A percentile compares a stretch with the other conserved stretches of the same genome.
Conservation (phyloP, 75 land plant genomes). For the Selaginella moellendorffii region DNA sequence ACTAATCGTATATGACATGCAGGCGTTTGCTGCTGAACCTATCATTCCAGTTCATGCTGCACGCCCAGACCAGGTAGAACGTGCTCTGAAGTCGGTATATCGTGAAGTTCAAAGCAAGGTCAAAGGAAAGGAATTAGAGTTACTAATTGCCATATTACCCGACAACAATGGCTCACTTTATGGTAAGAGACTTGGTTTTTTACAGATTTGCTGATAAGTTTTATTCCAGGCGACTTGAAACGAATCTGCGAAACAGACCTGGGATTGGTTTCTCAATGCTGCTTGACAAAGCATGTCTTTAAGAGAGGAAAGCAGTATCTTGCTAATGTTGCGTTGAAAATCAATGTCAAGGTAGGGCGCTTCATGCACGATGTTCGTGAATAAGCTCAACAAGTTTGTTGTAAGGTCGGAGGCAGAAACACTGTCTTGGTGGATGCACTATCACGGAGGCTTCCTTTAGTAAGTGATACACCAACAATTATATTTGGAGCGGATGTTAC, state of each 20-base stretch:
- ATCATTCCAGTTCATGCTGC: conserved; percentile 4
- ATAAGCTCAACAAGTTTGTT: no score
- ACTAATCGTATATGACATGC: neutral
- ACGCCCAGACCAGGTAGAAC: conserved; percentile 4
- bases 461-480: conserved; percentile 3
- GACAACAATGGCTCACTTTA: conserved; percentile 3
- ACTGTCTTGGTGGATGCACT: conserved; percentile 7
- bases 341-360: conserved; percentile 8
- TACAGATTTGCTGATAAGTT: neutral
- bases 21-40: neutral
- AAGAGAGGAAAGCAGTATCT: neutral
- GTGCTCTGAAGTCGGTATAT: conserved; percentile 6
- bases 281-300: conserved; percentile 7
- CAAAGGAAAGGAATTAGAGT: conserved; percentile 6
- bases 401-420: conserved; percentile 2
- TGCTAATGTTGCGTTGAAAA: conserved; percentile 1
- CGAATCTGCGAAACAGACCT: conserved; percentile 8
- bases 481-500: conserved; percentile 8
- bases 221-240: conserved; percentile 5
- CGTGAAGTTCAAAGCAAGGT: neutral
- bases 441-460: neutral
- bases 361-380: no score
- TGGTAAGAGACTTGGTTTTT: neutral
- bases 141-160: neutral
- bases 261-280: conserved; percentile 7